phyloP scores from a whole-genome alignment of 1,139 yeast genomes.

The Debaryomycetaceae sp. region DNA sequence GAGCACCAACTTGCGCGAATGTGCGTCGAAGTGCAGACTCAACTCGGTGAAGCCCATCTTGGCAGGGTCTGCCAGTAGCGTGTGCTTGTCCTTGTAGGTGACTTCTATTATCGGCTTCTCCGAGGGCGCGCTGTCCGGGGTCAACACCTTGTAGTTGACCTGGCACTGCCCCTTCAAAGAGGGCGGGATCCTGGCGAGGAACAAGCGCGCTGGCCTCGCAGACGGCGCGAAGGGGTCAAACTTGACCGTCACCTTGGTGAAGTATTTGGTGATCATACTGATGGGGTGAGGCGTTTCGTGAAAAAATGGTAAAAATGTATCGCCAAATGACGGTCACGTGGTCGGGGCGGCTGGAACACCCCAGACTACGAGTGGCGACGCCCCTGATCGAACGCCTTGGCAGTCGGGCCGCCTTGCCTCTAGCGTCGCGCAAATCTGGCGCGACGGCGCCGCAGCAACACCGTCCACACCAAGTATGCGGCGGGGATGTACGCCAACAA shows the following conservation, averaged over 20 bases:
- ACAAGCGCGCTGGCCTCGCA: slow-evolving; percentile 77
- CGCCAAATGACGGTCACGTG: no score
- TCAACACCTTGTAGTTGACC: slow-evolving; percentile 52
- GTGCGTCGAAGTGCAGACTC: slow-evolving; percentile 56
- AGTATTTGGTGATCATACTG: slow-evolving; percentile 78
- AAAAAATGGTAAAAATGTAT: no score
- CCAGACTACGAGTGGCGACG: no score
- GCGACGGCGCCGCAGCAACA: no score
- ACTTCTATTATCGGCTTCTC: slow-evolving; percentile 64
- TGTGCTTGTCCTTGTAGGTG: slow-evolving; percentile 76
- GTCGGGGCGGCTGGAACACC: no score
- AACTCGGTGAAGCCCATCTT: slow-evolving; percentile 49
- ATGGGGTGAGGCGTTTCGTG: background rate
- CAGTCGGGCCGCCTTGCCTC: no score
- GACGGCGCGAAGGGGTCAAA: slow-evolving; percentile 75
- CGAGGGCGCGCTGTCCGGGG: slow-evolving; percentile 28
- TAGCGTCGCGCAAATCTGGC: no score
- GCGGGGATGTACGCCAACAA: slow-evolving; percentile 35
- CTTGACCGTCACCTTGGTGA: slow-evolving; percentile 68
- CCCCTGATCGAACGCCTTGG: no score
- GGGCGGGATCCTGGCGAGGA: slow-evolving; percentile 78
- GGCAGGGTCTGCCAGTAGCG: slow-evolving; percentile 64
- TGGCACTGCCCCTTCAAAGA: slow-evolving; percentile 49
- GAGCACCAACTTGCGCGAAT: slow-evolving; percentile 64
- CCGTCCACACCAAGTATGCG: slow-evolving; percentile 36